Evolutionary conservation across 805 yeast species (phyloP).

Genomic region (Pichia kluyveri): DNA sequence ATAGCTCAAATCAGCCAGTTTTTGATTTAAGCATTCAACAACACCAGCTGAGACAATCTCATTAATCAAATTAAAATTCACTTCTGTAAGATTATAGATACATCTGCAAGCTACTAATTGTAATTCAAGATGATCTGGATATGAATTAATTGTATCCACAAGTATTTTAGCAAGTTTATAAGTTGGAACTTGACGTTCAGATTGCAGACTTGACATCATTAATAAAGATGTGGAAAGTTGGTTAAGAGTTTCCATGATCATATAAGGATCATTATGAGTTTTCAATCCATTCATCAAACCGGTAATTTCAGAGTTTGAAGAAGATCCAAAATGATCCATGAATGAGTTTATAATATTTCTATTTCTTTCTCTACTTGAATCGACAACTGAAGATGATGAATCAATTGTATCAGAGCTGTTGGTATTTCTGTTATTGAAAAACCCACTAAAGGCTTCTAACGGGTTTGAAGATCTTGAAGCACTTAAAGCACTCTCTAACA

Average conservation of each 20-base stretch:
- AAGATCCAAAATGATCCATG: slow-evolving; percentile 19
- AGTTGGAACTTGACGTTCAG: slow-evolving; percentile 58
- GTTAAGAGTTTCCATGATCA: slow-evolving; percentile 54
- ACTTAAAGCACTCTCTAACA: slow-evolving; percentile 9
- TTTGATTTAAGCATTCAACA: slow-evolving; percentile 54
- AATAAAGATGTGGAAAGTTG: slow-evolving; percentile 56
- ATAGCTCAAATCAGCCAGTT: slow-evolving; percentile 64
- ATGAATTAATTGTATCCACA: slow-evolving; percentile 47
- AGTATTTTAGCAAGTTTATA: slow-evolving; percentile 45
- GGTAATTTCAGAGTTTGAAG: slow-evolving; percentile 12
- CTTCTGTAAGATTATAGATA: slow-evolving; percentile 71
- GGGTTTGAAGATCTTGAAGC: not conserved
- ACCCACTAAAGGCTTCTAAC: not conserved
- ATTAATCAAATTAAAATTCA: slow-evolving; percentile 53
- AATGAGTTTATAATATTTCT: slow-evolving; percentile 23
- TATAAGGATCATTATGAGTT: slow-evolving; percentile 46
- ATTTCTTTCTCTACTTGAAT: slow-evolving; percentile 3
- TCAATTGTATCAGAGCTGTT: not conserved
- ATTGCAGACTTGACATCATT: slow-evolving; percentile 54
- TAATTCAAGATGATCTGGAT: slow-evolving; percentile 64
- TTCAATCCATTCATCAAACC: slow-evolving; percentile 29
- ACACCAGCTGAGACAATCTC: slow-evolving; percentile 58
- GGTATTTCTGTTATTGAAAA: not conserved
- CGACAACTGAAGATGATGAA: not conserved
- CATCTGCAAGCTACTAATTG: slow-evolving; percentile 80